These are phyloP conservation scores for Sherardia arvensis DNA, from an alignment of 257 asterid genomes.

Conservation along the genomic window DNA sequence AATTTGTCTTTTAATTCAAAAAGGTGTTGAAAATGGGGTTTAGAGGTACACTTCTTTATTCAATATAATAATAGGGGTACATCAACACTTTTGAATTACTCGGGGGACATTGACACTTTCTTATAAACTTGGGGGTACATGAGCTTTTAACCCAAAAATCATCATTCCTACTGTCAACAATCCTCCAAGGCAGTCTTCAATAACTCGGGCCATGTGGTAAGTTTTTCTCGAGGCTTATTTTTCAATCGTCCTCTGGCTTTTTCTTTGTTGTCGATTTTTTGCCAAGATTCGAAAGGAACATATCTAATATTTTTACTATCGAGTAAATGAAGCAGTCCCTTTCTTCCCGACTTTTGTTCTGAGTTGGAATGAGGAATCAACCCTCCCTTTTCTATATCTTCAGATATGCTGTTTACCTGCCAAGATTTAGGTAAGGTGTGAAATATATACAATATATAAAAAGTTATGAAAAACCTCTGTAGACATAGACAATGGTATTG, in stretches of 20 bases:
- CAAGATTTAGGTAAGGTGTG: slow-evolving; percentile 11
- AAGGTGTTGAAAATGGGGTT: no score
- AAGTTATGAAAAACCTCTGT: not conserved
- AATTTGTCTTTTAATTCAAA: no score
- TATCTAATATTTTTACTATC: slow-evolving; percentile 40
- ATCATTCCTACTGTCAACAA: not conserved
- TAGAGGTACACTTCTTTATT: no score
- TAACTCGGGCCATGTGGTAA: slow-evolving; percentile 68
- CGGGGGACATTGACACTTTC: no score
- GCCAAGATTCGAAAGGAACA: slow-evolving; percentile 54
- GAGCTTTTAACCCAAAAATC: no score
- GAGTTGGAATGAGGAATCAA: slow-evolving; percentile 25
- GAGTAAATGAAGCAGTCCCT: slow-evolving; percentile 50
- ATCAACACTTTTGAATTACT: no score
- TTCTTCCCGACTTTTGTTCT: slow-evolving; percentile 48
- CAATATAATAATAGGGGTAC: no score
- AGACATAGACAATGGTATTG: not conserved
- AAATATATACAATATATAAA: no score
- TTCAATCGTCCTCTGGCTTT: slow-evolving; percentile 43
- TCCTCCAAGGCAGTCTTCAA: slow-evolving; percentile 31
- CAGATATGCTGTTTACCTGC: slow-evolving; percentile 66
- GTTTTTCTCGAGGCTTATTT: slow-evolving; percentile 62
- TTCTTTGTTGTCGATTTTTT: slow-evolving; percentile 65
- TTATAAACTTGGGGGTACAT: no score
- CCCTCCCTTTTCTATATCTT: slow-evolving; percentile 49